These are phyloP conservation scores for Grifola frondosa DNA, from an alignment of 1,284 basidiomycete genomes.

Conservation along the genomic window DNA sequence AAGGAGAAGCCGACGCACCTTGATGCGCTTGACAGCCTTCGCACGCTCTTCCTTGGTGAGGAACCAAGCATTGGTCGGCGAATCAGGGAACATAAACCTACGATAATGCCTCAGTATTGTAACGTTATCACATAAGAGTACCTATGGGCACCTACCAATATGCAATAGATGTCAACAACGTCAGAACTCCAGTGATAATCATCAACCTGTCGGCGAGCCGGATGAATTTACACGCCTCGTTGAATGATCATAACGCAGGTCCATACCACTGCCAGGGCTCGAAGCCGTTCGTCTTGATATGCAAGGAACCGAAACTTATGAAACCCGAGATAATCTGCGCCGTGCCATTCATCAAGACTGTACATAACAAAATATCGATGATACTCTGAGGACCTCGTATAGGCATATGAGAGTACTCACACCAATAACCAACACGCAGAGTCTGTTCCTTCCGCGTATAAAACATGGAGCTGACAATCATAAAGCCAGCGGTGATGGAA, in stretches of 20 bases:
- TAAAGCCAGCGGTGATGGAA: constrained; percentile 74
- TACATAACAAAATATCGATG: not conserved
- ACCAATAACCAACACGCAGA: constrained; percentile 74
- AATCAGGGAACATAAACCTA: constrained; percentile 71
- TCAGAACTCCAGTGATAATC: constrained; percentile 68
- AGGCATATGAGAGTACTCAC: constrained; percentile 40
- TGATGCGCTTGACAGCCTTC: constrained; percentile 66
- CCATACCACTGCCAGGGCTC: constrained; percentile 64
- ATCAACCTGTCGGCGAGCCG: constrained; percentile 45
- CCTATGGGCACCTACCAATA: constrained; percentile 54
- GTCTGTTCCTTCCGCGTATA: constrained; percentile 77
- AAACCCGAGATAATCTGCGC: constrained; percentile 65
- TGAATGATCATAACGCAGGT: not conserved
- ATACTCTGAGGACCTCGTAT: not conserved
- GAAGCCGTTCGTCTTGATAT: constrained; percentile 53
- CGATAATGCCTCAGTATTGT: not conserved
- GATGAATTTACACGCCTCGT: not conserved
- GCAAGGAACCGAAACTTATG: constrained; percentile 66
- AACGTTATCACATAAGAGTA: constrained; percentile 27
- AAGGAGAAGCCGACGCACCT: constrained; percentile 35
- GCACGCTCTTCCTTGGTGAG: constrained; percentile 60
- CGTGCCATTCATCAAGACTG: constrained; percentile 30
- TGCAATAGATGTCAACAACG: constrained; percentile 49
- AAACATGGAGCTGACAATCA: constrained; percentile 78
- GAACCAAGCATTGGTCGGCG: constrained; percentile 70